Percentiles rank a stretch among this genome's conserved stretches.
Evolutionary conservation across 306 rosid species (phyloP).

Genomic region (Gleditsia sinensis): DNA sequence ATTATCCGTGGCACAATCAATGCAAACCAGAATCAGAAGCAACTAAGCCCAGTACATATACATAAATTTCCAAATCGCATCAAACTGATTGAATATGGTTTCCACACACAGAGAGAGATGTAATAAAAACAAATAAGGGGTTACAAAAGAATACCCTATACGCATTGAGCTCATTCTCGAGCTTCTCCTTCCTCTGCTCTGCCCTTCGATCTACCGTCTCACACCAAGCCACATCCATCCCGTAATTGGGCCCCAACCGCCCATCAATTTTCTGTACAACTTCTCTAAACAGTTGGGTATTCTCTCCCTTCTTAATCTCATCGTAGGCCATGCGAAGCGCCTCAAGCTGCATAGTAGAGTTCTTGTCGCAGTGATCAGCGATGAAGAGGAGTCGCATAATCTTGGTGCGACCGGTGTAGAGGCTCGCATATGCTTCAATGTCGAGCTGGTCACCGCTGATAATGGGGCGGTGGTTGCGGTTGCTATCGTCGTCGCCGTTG

Average conservation of each 20-base stretch:
- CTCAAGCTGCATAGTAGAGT: slow-evolving; percentile 72
- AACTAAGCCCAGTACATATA: background rate
- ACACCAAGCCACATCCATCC: slow-evolving; percentile 73
- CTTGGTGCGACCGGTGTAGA: slow-evolving; percentile 89
- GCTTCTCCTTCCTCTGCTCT: slow-evolving; percentile 92
- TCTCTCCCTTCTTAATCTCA: slow-evolving; percentile 98
- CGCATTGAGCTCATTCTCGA: slow-evolving; percentile 93
- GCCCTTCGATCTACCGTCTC: slow-evolving; percentile 76
- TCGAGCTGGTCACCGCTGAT: slow-evolving; percentile 95
- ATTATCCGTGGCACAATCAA: background rate
- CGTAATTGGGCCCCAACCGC: slow-evolving; percentile 63
- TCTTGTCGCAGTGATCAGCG: slow-evolving; percentile 61
- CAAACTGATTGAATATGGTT: background rate
- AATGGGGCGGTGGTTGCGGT: slow-evolving; percentile 62
- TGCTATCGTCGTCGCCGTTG: slow-evolving; percentile 68
- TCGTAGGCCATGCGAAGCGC: slow-evolving; percentile 96
- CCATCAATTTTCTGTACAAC: slow-evolving; percentile 79
- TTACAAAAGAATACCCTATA: slow-evolving; percentile 59
- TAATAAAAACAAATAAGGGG: background rate
- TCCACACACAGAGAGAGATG: background rate
- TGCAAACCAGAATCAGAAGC: background rate
- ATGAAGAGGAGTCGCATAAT: slow-evolving; percentile 78
- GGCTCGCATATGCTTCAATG: slow-evolving; percentile 84
- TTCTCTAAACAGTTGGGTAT: slow-evolving; percentile 78
- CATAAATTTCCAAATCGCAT: background rate